These are phyloP conservation scores for Aristolochia californica DNA, from an alignment of 164 flowering plant species.

Conservation along the genomic window DNA sequence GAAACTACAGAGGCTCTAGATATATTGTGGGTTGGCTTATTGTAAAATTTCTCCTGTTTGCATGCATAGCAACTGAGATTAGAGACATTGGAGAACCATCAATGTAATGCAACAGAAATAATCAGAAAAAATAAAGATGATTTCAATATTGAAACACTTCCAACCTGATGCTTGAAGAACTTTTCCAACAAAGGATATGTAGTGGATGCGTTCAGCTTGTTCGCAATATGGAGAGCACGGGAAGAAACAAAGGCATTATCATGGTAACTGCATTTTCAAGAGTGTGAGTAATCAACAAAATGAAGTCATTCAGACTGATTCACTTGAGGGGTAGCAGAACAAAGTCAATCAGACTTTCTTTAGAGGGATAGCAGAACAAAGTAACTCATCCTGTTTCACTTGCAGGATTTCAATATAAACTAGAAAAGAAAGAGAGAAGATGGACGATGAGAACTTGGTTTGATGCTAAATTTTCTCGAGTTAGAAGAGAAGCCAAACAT, in stretches of 20 bases:
- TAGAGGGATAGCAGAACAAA: no score
- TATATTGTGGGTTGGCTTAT: slow-evolving; percentile 34
- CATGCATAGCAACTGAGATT: neutral
- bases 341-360: no score
- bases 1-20: slow-evolving; percentile 41
- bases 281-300: neutral
- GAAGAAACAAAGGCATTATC: slow-evolving; percentile 69
- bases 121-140: neutral
- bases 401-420: no score
- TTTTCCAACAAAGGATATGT: slow-evolving; percentile 55
- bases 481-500: no score
- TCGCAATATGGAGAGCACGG: slow-evolving; percentile 70
- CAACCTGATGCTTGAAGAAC: slow-evolving; percentile 76
- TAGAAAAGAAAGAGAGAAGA: no score
- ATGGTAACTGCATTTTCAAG: slow-evolving; percentile 59
- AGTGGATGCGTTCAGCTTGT: slow-evolving; percentile 44
- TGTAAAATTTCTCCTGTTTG: slow-evolving; percentile 20
- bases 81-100: neutral
- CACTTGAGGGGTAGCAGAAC: no score
- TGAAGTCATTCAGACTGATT: neutral
- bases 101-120: neutral
- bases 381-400: no score
- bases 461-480: no score
- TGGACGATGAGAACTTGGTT: no score
- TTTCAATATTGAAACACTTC: neutral